A percentile compares a stretch with the other conserved stretches of the same genome.
Evolutionary conservation across 108 stramenopile genomes (phyloP).

Genomic region (Bacterosira constricta): DNA sequence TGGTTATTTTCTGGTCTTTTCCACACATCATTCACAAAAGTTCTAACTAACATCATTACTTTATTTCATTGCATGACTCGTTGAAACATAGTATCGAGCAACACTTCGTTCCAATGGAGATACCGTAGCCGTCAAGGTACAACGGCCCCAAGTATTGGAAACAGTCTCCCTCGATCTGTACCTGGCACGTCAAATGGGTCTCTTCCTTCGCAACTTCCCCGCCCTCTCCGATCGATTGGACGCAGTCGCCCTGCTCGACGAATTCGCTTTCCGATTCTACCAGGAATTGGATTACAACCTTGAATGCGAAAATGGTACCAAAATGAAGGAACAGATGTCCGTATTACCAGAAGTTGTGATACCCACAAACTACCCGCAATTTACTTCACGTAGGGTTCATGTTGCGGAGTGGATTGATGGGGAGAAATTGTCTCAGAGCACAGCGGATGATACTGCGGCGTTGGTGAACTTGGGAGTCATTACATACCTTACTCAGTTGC

Average conservation of each 20-base stretch:
- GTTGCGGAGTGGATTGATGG: conserved; percentile 97
- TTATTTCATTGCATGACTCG: no score
- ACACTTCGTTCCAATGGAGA: conserved; percentile 76
- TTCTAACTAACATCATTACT: no score
- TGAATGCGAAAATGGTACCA: conserved; percentile 88
- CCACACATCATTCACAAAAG: no score
- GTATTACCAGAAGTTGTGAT: conserved; percentile 88
- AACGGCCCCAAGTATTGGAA: conserved; percentile 89
- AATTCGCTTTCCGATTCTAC: conserved; percentile 92
- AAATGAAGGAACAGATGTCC: conserved; percentile 84
- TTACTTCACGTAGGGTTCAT: conserved; percentile 88
- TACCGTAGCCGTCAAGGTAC: conserved; percentile 89
- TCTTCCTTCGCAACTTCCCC: conserved; percentile 78
- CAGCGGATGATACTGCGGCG: conserved; percentile 90
- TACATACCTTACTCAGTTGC: conserved; percentile 91
- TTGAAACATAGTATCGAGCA: conserved; percentile 71
- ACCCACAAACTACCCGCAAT: conserved; percentile 88
- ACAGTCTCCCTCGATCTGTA: conserved; percentile 92
- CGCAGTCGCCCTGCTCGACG: conserved; percentile 90
- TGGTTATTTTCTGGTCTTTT: no score
- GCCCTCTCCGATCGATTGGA: conserved; percentile 76
- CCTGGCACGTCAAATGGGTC: conserved; percentile 83
- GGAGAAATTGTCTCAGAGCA: conserved; percentile 90
- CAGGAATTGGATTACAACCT: conserved; percentile 94
- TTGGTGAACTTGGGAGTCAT: conserved; percentile 95